Base-by-base conservation (phyloP, 2,329 filamentous ascomycete species). In the Cercospora brassicicola region DNA sequence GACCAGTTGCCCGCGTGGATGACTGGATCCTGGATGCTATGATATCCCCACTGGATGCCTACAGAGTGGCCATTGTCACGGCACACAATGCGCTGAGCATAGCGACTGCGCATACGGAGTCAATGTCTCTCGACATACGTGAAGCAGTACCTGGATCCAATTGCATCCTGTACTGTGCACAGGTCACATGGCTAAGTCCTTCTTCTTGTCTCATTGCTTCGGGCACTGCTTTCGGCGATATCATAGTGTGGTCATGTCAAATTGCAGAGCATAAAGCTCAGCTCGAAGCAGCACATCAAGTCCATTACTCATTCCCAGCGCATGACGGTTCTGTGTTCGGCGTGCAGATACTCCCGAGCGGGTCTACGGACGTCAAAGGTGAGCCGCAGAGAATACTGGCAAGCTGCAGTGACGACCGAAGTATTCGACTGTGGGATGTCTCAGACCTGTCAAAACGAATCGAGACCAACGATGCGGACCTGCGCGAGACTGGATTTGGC, bases 261-360 rank as follows among this genome's bases (percentile, higher is more conserved):
- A 23, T 62, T 10, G 11, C 59, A 23, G 23, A 48, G 13, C 59
- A 66, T 2, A 39, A 57, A 10, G 62, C 66, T 18, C 28, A 31
- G 8, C 33, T 69, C 9, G 59, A 72, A 39, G 76, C 76, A 30
- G 70, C 71, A 26, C 78, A 81, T 13, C 80, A 78, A 4, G 82
- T 85, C 13, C 86, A 88, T 72, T 84, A 85, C 71, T 83, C 85
- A 53, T 89, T 89, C 74, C 83, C 84, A 8, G 88, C 87, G 0
- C 95, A 99, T 75, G 93, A 97, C 75, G 95, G 95, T 0, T 97
- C 94, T 0, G 90, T 99, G 30, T 99, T 97, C 73, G 94, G 93
- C 1, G 91, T 99, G 2, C 85, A 89, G 33, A 90, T 98, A 39
- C 96, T 93, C 0, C 81, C 85, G 0, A 76, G 39, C 4, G 63